These are phyloP conservation scores for Sordariomycetes sp. DNA, from an alignment of 2,329 filamentous ascomycete genomes.

Conservation along the genomic window DNA sequence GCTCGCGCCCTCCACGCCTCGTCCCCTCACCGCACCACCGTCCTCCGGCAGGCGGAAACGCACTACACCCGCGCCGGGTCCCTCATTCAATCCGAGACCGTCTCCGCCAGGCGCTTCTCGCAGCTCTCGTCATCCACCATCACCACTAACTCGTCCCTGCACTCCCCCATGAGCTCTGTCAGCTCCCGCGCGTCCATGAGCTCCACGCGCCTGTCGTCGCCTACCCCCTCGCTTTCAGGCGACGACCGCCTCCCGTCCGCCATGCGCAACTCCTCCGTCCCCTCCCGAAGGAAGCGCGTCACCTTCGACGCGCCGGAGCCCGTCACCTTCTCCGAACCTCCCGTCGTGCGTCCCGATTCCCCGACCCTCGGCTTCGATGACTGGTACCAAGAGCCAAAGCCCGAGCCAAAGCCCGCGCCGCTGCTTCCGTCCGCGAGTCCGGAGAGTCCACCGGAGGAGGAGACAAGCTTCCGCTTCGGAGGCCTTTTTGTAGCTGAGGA, in stretches of 20 bases:
- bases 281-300: conserved; percentile 22
- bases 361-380: conserved; percentile 45
- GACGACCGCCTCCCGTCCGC: conserved; percentile 13
- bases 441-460: neutral
- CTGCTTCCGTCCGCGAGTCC: neutral
- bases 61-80: conserved; percentile 36
- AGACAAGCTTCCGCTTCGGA: conserved; percentile 1
- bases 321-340: conserved; percentile 27
- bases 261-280: neutral
- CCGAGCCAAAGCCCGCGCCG: neutral
- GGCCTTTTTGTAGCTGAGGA: conserved; percentile 22
- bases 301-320: conserved; percentile 25
- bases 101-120: conserved; percentile 22
- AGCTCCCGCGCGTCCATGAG: conserved; percentile 26
- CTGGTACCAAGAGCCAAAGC: conserved; percentile 7
- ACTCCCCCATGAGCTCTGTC: conserved; percentile 32
- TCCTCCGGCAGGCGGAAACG: conserved; percentile 35
- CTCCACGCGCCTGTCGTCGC: conserved; percentile 31
- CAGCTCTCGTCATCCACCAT: conserved; percentile 21
- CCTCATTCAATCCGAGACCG: conserved; percentile 33
- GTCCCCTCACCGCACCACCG: conserved; percentile 28
- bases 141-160: conserved; percentile 24
- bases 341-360: conserved; percentile 42
- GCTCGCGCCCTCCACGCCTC: conserved; percentile 31
- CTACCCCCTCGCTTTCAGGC: conserved; percentile 28